phyloP scores from a whole-genome alignment of 2,329 filamentous ascomycete genomes.

The Leptographium wingfieldii region DNA sequence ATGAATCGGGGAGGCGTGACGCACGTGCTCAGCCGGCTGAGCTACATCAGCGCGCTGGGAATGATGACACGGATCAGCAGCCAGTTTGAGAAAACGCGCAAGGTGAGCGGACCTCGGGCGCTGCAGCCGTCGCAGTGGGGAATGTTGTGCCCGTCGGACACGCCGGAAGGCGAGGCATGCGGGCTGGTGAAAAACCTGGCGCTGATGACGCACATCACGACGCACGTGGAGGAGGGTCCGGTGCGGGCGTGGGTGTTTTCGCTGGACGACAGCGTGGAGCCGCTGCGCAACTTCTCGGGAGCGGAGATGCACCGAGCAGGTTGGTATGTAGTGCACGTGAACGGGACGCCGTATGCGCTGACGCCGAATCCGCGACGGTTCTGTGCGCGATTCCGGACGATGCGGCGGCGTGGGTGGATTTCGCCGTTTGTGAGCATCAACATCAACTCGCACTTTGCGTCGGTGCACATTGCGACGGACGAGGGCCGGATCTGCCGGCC shows the following conservation, averaged over 20 bases:
- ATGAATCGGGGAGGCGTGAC: conserved; percentile 98
- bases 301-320: conserved; percentile 77
- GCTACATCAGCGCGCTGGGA: conserved; percentile 90
- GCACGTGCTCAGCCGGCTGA: conserved; percentile 86
- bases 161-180: conserved; percentile 95
- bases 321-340: conserved; percentile 84
- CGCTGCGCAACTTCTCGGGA: conserved; percentile 57
- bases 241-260: conserved; percentile 78
- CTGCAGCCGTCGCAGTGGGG: conserved; percentile 96
- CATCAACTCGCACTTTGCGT: conserved; percentile 83
- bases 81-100: conserved; percentile 97
- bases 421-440: conserved; percentile 96
- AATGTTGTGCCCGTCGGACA: conserved; percentile 95
- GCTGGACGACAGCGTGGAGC: conserved; percentile 71
- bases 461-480: conserved; percentile 91
- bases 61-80: conserved; percentile 99
- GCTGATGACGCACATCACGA: conserved; percentile 98
- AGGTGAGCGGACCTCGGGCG: conserved; percentile 89
- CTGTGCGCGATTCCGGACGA: conserved; percentile 68
- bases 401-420: conserved; percentile 79
- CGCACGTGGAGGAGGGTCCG: conserved; percentile 84
- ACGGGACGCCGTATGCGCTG: conserved; percentile 84
- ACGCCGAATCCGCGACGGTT: conserved; percentile 81
- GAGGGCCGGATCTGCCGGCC: conserved; percentile 94
- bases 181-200: conserved; percentile 96